phyloP scores from a whole-genome alignment of 192 early-diverging fungal species.

The Gigaspora rosea region DNA sequence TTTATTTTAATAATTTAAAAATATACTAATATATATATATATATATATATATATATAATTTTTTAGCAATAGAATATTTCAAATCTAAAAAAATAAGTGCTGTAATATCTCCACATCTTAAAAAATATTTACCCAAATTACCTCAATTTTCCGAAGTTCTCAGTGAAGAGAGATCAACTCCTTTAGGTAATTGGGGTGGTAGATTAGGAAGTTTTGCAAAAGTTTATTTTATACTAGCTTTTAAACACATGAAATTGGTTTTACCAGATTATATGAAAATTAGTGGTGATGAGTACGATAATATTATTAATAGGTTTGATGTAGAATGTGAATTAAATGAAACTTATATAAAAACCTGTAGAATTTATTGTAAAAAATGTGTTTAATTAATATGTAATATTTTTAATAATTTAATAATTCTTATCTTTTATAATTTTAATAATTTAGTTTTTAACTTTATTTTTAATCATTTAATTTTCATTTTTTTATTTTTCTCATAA shows the following conservation, averaged over 20 bases:
- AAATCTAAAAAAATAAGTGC: not conserved
- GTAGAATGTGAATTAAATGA: conserved; percentile 1
- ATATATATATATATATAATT: not conserved
- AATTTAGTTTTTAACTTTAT: no score
- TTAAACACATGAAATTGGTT: conserved; percentile 8
- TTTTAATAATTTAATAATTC: no score
- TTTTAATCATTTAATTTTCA: no score
- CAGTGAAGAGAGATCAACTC: not conserved
- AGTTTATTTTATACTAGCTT: not conserved
- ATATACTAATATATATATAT: not conserved
- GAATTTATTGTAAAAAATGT: conserved; percentile 1
- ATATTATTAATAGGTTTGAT: not conserved
- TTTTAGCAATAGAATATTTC: conserved; percentile 11
- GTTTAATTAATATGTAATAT: no score
- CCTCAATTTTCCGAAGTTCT: not conserved
- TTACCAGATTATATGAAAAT: conserved; percentile 7
- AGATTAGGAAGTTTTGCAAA: not conserved
- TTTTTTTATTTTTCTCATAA: no score
- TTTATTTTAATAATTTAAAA: not conserved
- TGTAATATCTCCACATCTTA: conserved; percentile 2
- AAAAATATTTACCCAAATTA: not conserved
- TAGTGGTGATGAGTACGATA: not conserved
- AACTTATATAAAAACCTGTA: conserved; percentile 16
- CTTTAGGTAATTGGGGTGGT: conserved; percentile 12
- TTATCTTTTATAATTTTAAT: no score